These are phyloP conservation scores for Pseudocercospora eumusae DNA, from an alignment of 2,329 filamentous ascomycete genomes.

Conservation along the genomic window DNA sequence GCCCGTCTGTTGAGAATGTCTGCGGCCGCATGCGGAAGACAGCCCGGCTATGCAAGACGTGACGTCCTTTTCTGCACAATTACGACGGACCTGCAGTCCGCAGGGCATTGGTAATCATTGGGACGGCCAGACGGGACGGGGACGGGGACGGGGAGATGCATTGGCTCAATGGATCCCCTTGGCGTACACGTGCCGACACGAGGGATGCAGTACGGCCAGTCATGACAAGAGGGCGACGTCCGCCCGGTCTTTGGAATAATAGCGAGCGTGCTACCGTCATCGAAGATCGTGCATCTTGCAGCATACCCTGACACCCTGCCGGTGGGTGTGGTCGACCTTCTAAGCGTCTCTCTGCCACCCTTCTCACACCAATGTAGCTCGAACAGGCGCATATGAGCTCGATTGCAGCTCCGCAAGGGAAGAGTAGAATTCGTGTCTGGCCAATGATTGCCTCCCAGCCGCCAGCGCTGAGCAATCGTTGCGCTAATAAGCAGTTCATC, in stretches of 20 bases:
- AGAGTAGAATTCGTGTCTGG: constrained; percentile 8
- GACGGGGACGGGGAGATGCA: neutral
- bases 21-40: constrained; percentile 8
- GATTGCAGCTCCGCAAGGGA: constrained; percentile 22
- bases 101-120: constrained; percentile 2
- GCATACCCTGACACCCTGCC: neutral
- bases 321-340: constrained; percentile 5
- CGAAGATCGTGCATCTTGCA: constrained; percentile 15
- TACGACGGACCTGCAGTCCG: constrained; percentile 2
- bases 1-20: neutral
- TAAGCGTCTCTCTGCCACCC: neutral
- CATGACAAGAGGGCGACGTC: constrained; percentile 3
- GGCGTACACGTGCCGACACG: constrained; percentile 11
- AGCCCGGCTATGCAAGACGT: neutral
- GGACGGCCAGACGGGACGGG: constrained; percentile 1
- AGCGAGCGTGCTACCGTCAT: constrained; percentile 14
- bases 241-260: constrained; percentile 14
- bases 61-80: constrained; percentile 3
- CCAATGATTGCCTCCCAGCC: constrained; percentile 14
- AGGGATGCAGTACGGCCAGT: neutral
- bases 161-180: neutral
- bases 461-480: constrained; percentile 11
- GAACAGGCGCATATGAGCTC: constrained; percentile 8
- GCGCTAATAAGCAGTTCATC: constrained; percentile 12
- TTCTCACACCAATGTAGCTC: constrained; percentile 1